Conservation (phyloP, 805 yeast species). For the Candida khao-thaluensis region DNA sequence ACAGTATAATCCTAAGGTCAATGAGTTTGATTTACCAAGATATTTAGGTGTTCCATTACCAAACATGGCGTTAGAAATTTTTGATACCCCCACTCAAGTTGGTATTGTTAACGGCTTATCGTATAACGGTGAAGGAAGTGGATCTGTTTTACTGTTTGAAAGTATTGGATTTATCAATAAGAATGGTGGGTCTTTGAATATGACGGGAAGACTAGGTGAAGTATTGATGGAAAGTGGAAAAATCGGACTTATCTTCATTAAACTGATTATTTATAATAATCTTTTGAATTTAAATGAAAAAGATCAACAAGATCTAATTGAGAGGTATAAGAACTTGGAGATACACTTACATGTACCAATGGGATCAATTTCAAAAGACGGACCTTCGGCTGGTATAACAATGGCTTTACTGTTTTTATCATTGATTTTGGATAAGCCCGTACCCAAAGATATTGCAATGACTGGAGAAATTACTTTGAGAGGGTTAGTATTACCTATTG, state of each 20-base stretch:
- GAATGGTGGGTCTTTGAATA: slow-evolving; percentile 49
- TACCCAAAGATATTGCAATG: slow-evolving; percentile 62
- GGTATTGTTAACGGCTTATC: slow-evolving; percentile 89
- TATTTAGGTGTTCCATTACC: slow-evolving; percentile 68
- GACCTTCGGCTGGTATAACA: slow-evolving; percentile 49
- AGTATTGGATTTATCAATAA: slow-evolving; percentile 52
- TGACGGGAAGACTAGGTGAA: slow-evolving; percentile 82
- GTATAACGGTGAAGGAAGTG: slow-evolving; percentile 83
- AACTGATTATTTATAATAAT: slow-evolving; percentile 46
- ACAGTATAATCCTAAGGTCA: slow-evolving; percentile 42
- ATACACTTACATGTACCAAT: slow-evolving; percentile 53
- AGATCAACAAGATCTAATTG: slow-evolving; percentile 32
- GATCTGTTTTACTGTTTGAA: slow-evolving; percentile 77
- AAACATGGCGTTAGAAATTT: slow-evolving; percentile 30
- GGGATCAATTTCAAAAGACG: slow-evolving; percentile 49
- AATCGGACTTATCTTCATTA: slow-evolving; percentile 73
- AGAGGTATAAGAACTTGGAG: slow-evolving; percentile 52
- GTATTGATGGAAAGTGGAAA: slow-evolving; percentile 79
- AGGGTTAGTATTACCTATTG: slow-evolving; percentile 77
- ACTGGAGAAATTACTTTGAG: slow-evolving; percentile 83
- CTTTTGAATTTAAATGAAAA: slow-evolving; percentile 30
- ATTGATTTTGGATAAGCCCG: slow-evolving; percentile 42
- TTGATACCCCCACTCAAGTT: slow-evolving; percentile 26
- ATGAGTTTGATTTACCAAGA: slow-evolving; percentile 56
- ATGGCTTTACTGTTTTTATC: slow-evolving; percentile 49